Evolutionary conservation across 2,329 filamentous ascomycete species (phyloP).

Genomic region (Colletotrichum sp.): DNA sequence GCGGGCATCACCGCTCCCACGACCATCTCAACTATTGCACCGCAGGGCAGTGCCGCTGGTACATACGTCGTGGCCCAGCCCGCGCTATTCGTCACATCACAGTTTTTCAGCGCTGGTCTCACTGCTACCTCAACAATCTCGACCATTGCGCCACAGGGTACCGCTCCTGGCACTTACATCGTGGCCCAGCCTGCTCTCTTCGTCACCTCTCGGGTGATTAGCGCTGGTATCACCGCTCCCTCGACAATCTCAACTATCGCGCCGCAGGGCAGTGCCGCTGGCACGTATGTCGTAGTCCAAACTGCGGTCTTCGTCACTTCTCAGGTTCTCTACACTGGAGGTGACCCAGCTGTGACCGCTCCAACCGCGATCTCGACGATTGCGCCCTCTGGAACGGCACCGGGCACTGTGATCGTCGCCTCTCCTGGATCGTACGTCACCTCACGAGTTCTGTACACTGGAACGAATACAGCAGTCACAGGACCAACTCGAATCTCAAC

Average conservation of each 20-base stretch:
- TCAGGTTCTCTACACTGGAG: not conserved
- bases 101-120: not conserved
- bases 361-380: not conserved
- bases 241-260: not conserved
- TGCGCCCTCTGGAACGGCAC: not conserved
- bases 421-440: slow-evolving; percentile 15
- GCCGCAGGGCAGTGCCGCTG: not conserved
- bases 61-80: slow-evolving; percentile 5
- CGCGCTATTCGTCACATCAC: not conserved
- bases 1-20: not conserved
- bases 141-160: not conserved
- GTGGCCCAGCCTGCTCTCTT: not conserved
- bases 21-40: not conserved
- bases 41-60: not conserved
- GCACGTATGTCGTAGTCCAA: not conserved
- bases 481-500: slow-evolving; percentile 1
- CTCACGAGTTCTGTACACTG: slow-evolving; percentile 1
- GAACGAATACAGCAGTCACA: not conserved
- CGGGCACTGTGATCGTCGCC: slow-evolving; percentile 5
- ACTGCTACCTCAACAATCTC: not conserved
- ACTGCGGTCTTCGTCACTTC: slow-evolving; percentile 1
- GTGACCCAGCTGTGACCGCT: not conserved
- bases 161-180: slow-evolving; percentile 7
- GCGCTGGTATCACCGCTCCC: not conserved
- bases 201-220: not conserved